Evolutionary conservation across 768 basidiomycete genomes (phyloP).

Genomic region (Leccinum imitatum): DNA sequence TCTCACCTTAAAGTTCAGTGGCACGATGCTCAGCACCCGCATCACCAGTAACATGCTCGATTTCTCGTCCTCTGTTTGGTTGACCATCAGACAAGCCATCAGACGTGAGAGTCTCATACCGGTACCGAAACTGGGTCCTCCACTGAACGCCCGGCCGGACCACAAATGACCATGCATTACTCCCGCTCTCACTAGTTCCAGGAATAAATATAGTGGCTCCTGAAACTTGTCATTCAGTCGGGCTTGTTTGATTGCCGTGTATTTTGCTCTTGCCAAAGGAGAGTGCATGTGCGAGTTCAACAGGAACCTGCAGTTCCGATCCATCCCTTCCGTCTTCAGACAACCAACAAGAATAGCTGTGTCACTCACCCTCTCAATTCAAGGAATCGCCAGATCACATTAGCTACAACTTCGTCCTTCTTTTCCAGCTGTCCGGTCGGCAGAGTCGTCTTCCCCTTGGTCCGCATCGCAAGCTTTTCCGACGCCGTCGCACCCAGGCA

Average conservation of each 20-base stretch:
- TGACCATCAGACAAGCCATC: slow-evolving; percentile 25
- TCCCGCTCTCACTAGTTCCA: slow-evolving; percentile 94
- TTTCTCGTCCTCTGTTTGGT: slow-evolving; percentile 81
- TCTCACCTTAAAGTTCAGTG: slow-evolving; percentile 88
- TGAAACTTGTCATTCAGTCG: slow-evolving; percentile 98
- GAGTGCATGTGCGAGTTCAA: slow-evolving; percentile 87
- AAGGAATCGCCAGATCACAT: slow-evolving; percentile 97
- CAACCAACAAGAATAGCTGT: not conserved
- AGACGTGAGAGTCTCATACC: slow-evolving; percentile 52
- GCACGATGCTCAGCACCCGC: slow-evolving; percentile 94
- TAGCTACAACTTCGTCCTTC: slow-evolving; percentile 98
- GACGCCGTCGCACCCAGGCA: slow-evolving; percentile 88
- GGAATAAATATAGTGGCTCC: slow-evolving; percentile 90
- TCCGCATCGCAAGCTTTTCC: slow-evolving; percentile 79
- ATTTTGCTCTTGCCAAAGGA: slow-evolving; percentile 87
- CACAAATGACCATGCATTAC: slow-evolving; percentile 94
- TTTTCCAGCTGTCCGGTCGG: slow-evolving; percentile 70
- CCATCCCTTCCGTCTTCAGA: slow-evolving; percentile 9
- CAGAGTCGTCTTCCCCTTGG: slow-evolving; percentile 61
- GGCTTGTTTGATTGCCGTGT: slow-evolving; percentile 71
- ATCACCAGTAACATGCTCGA: slow-evolving; percentile 94
- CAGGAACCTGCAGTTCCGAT: slow-evolving; percentile 64
- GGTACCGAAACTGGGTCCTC: slow-evolving; percentile 92
- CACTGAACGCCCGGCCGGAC: slow-evolving; percentile 85
- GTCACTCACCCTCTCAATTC: slow-evolving; percentile 81